Evolutionary conservation across 179 eudicot genomes (phyloP), one percentile per base, ranked within the genome.

Genomic region (Beta corolliflora): DNA sequence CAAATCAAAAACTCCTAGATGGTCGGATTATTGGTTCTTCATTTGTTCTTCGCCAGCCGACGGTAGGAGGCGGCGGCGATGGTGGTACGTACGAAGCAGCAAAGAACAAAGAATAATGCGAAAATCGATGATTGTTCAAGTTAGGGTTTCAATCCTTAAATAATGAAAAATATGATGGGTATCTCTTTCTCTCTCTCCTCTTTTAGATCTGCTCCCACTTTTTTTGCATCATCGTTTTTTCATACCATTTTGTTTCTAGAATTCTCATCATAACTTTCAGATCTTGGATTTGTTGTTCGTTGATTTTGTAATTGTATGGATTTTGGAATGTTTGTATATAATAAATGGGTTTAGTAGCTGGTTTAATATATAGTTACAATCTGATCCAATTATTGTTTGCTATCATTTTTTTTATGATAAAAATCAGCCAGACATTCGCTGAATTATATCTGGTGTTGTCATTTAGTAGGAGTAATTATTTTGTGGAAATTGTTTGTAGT

Each of bases 81-180:
- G 29, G 29, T 25, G 29, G 29, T 25, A 25, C 29, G 0, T n/a
- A n/a, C n/a, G 29, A 25, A 25, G 29, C 29, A 25, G 29, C 31
- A n/a, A n/a, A n/a, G n/a, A 29, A 0, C 31, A 29, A 29, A 29
- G 31, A 25, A 25, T 25, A 25, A 1, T 1, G 29, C 29, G 29
- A 1, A 25, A 25, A 25, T 1, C 29, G 29, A 25, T 25, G 29
- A 25, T 25, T 25, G 29, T 25, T 25, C 29, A 25, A 25, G 29
- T 25, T 25, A 25, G 29, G 29, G 29, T 25, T 25, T 25, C 29
- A 25, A 25, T 25, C 29, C 29, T 25, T 25, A 25, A 25, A 25
- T 25, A 25, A 25, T 0, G 29, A 25, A 25, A 25, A 25, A 25
- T 25, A 93, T 93, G 97, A 93, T 93, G 97, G 97, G 97, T 93